Evolutionary conservation across 2,329 filamentous ascomycete genomes (phyloP), one percentile per base, ranked within the genome.

Genomic region (Cercospora zeae-maydis): DNA sequence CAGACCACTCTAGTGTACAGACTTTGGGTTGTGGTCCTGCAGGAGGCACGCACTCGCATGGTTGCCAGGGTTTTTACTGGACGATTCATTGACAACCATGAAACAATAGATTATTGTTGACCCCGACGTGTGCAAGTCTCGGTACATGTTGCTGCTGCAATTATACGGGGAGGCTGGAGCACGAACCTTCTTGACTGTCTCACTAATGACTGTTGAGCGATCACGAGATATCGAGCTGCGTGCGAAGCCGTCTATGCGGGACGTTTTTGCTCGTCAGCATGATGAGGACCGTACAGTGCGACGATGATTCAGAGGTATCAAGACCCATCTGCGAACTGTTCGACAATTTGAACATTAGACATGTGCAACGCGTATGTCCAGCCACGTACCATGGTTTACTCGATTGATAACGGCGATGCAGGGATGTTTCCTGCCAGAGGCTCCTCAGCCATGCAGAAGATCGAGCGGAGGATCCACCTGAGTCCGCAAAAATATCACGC

Each of bases 121-220:
- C 24, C 31, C 56, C 56, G 56, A 45, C 39, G 24, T 45, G 14
- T 47, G 39, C 56, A 16, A 19, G 45, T 59, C 57, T 52, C 57
- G 57, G 57, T 45, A 59, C 31, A n/a, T n/a, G n/a, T 2, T 57
- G 34, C 54, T 52, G 31, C 57, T 34, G 36, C 24, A 27, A 27
- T 3, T 6, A 42, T 59, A 59, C 57, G 57, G 51, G 49, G 49
- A 53, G 49, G 49, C 49, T 53, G 49, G 49, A 33, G 49, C 49
- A 14, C 30, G 33, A 31, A 53, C n/a, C 19, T 24, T 53, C 8
- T 53, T 24, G n/a, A 31, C 30, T 21, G 49, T 31, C n/a, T 30
- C 56, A 47, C 30, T 19, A 47, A 21, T 27, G 21, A 34, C 3
- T 31, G 10, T 16, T 33, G 42, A 24, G 54, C 34, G 24, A 16